These are phyloP conservation scores for Neurospora sp. DNA, from an alignment of 495 filamentous ascomycete species.

Conservation along the genomic window DNA sequence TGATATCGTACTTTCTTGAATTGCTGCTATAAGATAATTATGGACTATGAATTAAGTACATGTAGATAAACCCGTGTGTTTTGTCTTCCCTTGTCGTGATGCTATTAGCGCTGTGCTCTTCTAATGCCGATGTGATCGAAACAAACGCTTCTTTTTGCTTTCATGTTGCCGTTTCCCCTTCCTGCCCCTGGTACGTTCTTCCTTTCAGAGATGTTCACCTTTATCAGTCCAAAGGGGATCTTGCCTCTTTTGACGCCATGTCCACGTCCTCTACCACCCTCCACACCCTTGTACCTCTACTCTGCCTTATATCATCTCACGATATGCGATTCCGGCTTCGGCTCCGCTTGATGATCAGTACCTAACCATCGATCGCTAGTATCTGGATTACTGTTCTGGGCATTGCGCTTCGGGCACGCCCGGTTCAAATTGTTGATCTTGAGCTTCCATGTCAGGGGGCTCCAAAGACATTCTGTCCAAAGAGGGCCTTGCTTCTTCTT, in stretches of 20 bases:
- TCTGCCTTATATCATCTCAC: too few relatives aligned
- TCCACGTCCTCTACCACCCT: too few relatives aligned
- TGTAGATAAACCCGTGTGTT: not conserved
- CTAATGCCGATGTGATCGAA: not conserved
- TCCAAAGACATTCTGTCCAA: not conserved
- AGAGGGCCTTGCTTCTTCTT: not conserved
- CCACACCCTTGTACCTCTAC: too few relatives aligned
- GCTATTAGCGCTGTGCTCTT: not conserved
- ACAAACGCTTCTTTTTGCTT: not conserved
- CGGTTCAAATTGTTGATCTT: too few relatives aligned
- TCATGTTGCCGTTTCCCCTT: not conserved
- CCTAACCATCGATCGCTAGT: too few relatives aligned
- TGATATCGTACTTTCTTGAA: not conserved
- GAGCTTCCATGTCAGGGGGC: too few relatives aligned
- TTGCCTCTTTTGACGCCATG: too few relatives aligned
- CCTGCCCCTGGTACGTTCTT: not conserved
- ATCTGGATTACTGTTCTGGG: too few relatives aligned
- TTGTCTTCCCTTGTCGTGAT: not conserved
- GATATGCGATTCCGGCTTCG: too few relatives aligned
- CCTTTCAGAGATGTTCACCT: not conserved
- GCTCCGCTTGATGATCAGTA: too few relatives aligned
- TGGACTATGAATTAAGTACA: not conserved
- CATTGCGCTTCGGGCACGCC: too few relatives aligned
- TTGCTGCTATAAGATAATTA: not conserved
- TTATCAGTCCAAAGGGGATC: not conserved